phyloP scores from a whole-genome alignment of 2,329 filamentous ascomycete genomes.

The Aspergillus melleus region DNA sequence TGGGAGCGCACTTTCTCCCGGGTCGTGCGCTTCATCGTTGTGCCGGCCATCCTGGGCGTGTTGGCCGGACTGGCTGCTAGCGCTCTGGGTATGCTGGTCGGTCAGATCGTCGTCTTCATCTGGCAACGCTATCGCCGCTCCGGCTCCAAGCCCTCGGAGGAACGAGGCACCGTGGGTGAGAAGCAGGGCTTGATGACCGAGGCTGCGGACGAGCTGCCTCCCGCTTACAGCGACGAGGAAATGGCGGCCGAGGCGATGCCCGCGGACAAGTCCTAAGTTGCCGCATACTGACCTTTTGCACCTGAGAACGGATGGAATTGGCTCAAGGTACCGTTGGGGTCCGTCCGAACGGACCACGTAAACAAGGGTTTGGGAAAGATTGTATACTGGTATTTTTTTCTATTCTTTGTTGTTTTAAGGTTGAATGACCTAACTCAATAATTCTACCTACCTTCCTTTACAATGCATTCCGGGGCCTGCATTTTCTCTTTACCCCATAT shows the following conservation, averaged over 20 bases:
- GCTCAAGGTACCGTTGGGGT: not conserved
- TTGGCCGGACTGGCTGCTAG: conserved; percentile 47
- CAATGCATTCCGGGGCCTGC: not conserved
- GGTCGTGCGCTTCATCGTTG: conserved; percentile 45
- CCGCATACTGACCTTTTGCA: not conserved
- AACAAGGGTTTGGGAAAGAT: not conserved
- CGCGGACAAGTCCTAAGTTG: conserved; percentile 33
- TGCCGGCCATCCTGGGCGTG: conserved; percentile 48
- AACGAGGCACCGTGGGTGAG: conserved; percentile 41
- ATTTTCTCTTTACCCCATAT: not conserved
- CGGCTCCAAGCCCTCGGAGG: conserved; percentile 28
- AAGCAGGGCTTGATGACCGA: conserved; percentile 44
- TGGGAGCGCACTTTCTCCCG: conserved; percentile 42
- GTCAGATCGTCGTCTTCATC: conserved; percentile 46
- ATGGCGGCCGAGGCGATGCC: conserved; percentile 22
- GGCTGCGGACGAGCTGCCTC: conserved; percentile 33
- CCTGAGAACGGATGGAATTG: no score
- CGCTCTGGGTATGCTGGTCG: conserved; percentile 49
- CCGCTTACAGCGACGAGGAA: conserved; percentile 38
- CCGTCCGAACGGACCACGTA: not conserved
- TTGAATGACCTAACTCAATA: not conserved
- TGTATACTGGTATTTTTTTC: not conserved
- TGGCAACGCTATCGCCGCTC: conserved; percentile 44
- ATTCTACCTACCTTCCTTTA: not conserved
- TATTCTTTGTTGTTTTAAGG: not conserved